phyloP scores from a whole-genome alignment of 352 stramenopile genomes.

The Pythium coloratum region DNA sequence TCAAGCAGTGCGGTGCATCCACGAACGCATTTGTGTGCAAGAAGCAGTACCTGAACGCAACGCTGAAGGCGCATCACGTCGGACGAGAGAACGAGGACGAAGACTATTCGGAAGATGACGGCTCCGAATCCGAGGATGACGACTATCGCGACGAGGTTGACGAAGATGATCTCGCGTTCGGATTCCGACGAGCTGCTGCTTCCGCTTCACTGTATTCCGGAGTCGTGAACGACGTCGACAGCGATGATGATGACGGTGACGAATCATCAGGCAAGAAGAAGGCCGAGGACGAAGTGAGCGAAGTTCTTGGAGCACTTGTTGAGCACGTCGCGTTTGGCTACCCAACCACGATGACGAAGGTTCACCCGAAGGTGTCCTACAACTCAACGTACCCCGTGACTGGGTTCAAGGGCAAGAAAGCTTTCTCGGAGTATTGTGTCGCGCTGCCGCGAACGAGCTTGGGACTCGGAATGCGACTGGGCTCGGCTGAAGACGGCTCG shows the following conservation, averaged over 20 bases:
- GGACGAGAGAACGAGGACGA: conserved; percentile 51
- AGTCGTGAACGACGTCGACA: conserved; percentile 49
- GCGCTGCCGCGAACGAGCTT: conserved; percentile 59
- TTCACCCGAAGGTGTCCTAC: conserved; percentile 43
- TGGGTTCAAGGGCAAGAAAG: conserved; percentile 40
- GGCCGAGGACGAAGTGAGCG: conserved; percentile 61
- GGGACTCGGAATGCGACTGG: conserved; percentile 84
- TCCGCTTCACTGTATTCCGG: conserved; percentile 53
- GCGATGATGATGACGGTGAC: conserved; percentile 43
- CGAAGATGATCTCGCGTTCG: conserved; percentile 47
- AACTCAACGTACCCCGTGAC: conserved; percentile 59
- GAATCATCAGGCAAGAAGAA: conserved; percentile 60
- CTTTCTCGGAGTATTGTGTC: conserved; percentile 80
- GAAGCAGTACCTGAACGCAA: conserved; percentile 54
- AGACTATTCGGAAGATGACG: conserved; percentile 72
- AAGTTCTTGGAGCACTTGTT: conserved; percentile 74
- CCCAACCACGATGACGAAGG: conserved; percentile 40
- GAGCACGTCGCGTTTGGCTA: conserved; percentile 86
- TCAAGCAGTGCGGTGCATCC: conserved; percentile 85
- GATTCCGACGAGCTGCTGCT: conserved; percentile 26
- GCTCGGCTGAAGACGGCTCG: conserved; percentile 57
- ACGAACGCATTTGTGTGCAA: conserved; percentile 80
- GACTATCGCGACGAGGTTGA: conserved; percentile 68
- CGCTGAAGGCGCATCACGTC: conserved; percentile 45
- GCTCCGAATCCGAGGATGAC: conserved; percentile 64